A percentile compares a stretch with the other conserved stretches of the same genome.
These are phyloP conservation scores for Termitomyces eurrhizus DNA, from an alignment of 768 basidiomycete genomes.

Conservation along the genomic window DNA sequence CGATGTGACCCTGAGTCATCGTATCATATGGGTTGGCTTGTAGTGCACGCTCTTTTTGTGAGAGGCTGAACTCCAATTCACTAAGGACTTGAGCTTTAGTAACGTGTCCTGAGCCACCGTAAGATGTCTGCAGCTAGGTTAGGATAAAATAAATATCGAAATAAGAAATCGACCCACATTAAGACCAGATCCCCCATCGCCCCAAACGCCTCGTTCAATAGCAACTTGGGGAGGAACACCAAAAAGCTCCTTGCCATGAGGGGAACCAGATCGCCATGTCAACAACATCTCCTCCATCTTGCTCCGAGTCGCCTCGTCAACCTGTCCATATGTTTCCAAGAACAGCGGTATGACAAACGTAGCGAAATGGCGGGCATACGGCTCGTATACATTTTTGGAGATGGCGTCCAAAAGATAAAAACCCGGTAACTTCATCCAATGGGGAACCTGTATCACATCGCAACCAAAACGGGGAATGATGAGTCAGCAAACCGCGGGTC, in stretches of 20 bases:
- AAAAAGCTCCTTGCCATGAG: slow-evolving; percentile 80
- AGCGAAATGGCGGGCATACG: slow-evolving; percentile 85
- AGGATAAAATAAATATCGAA: slow-evolving; percentile 4
- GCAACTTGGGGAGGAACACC: slow-evolving; percentile 73
- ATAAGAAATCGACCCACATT: slow-evolving; percentile 31
- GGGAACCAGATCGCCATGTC: slow-evolving; percentile 90
- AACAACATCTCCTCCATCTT: slow-evolving; percentile 99
- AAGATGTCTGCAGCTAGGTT: slow-evolving; percentile 25
- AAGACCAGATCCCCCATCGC: slow-evolving; percentile 39
- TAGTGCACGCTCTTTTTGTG: slow-evolving; percentile 72
- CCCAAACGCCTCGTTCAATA: slow-evolving; percentile 86
- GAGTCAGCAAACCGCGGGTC: slow-evolving; percentile 66
- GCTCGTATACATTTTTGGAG: slow-evolving; percentile 92
- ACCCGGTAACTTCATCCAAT: slow-evolving; percentile 87
- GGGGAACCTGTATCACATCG: slow-evolving; percentile 61
- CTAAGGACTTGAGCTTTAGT: slow-evolving; percentile 78
- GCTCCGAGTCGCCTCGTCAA: slow-evolving; percentile 77
- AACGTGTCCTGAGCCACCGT: slow-evolving; percentile 43
- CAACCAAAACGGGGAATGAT: slow-evolving; percentile 40
- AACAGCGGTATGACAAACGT: slow-evolving; percentile 81
- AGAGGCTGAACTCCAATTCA: slow-evolving; percentile 78
- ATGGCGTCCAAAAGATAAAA: slow-evolving; percentile 97
- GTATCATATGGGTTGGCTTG: slow-evolving; percentile 74
- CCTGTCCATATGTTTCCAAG: slow-evolving; percentile 81
- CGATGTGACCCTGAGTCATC: slow-evolving; percentile 65